A percentile compares a stretch with the other conserved stretches of the same genome.
Evolutionary conservation across 2,329 filamentous ascomycete species (phyloP).

Genomic region (Fusarium virguliforme): DNA sequence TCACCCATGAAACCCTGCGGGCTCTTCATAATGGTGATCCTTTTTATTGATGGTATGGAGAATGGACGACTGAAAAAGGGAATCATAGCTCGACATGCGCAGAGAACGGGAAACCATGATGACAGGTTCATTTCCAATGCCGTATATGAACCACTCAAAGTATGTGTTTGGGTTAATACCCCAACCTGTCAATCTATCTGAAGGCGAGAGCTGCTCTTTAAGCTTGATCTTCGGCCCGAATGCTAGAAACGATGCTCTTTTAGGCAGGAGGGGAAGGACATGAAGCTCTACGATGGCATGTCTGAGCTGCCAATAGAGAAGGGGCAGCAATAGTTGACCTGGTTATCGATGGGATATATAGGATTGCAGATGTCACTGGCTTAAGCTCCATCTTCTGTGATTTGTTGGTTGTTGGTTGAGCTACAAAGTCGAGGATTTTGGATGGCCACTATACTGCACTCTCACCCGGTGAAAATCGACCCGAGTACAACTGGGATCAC

Average conservation of each 20-base stretch:
- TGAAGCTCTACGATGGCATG: not conserved
- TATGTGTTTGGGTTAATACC: not conserved
- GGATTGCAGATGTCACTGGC: not conserved
- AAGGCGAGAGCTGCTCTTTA: not conserved
- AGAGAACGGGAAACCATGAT: too few species aligned
- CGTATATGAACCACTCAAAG: not conserved
- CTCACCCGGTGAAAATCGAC: not conserved
- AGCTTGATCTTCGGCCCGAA: not conserved
- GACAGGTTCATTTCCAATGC: too few species aligned
- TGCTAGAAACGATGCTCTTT: not conserved
- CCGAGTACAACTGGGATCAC: not conserved
- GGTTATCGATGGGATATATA: not conserved
- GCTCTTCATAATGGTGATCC: not conserved
- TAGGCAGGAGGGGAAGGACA: not conserved
- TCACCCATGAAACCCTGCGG: not conserved
- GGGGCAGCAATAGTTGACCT: not conserved
- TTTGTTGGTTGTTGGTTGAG: fast-evolving
- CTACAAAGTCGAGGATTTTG: not conserved
- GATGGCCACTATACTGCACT: not conserved
- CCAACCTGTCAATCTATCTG: not conserved
- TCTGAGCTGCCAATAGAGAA: not conserved
- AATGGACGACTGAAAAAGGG: not conserved
- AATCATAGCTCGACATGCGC: not conserved
- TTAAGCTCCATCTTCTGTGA: not conserved
- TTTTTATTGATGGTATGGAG: not conserved